A percentile compares a stretch with the other conserved stretches of the same genome.
Conservation (phyloP, 305 asterid species). For the Solanum hybrid region DNA sequence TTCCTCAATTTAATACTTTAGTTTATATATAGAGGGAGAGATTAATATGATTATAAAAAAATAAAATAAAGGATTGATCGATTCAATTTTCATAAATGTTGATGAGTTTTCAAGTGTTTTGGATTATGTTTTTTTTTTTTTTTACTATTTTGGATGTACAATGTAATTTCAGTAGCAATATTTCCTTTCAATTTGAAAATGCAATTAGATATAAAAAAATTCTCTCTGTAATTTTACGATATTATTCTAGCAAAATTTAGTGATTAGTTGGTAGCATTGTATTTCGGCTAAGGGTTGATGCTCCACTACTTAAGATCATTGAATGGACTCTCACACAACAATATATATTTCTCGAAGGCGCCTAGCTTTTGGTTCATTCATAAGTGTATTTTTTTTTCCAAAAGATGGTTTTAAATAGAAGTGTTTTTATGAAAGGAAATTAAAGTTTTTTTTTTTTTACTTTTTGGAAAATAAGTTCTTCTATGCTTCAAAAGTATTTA, state of each 20-base stretch:
- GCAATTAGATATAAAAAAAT: background rate
- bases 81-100: background rate
- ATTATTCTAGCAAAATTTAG: too few relatives aligned
- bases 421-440: too few relatives aligned
- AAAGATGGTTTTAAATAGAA: too few relatives aligned
- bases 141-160: background rate
- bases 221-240: background rate
- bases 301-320: background rate
- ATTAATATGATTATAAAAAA: background rate
- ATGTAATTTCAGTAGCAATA: background rate
- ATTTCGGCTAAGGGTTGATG: background rate
- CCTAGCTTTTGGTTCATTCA: background rate
- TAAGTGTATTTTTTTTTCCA: background rate
- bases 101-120: background rate
- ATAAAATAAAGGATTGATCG: background rate
- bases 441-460: too few relatives aligned
- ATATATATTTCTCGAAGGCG: background rate
- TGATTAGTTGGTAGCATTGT: too few relatives aligned
- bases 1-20: background rate
- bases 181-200: background rate
- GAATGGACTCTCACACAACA: background rate
- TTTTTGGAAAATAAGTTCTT: background rate
- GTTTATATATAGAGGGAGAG: background rate
- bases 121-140: background rate
- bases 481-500: rapidly evolving